Conservation (phyloP, 2,329 filamentous ascomycete species). For the Neoarthrinium moseri region DNA sequence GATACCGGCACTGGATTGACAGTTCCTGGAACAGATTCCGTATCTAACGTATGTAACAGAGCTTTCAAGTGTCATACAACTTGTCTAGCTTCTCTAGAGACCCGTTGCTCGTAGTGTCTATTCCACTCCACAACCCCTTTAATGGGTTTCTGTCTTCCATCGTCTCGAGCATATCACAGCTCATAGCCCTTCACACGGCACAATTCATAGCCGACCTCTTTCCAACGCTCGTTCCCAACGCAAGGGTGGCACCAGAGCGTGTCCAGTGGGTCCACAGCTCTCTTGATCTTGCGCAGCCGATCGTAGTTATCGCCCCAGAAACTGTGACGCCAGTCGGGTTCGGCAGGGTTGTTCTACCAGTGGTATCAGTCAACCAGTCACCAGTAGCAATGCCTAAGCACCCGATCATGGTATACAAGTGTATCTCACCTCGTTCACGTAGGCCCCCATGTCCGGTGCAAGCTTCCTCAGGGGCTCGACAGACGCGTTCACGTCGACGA, state of each 20-base stretch:
- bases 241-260: constrained; percentile 49
- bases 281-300: constrained; percentile 42
- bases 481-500: constrained; percentile 21
- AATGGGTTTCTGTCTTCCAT: too few relatives aligned
- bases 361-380: background rate
- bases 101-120: too few relatives aligned
- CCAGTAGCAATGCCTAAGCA: background rate
- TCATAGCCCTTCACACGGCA: constrained; percentile 9
- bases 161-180: too few relatives aligned
- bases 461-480: constrained; percentile 38
- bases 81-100: too few relatives aligned
- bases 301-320: constrained; percentile 48
- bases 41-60: too few relatives aligned
- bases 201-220: constrained; percentile 21
- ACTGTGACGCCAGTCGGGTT: constrained; percentile 34
- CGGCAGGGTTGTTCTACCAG: constrained; percentile 34
- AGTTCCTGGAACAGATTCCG: too few relatives aligned
- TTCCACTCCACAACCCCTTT: too few relatives aligned
- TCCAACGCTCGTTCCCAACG: constrained; percentile 44
- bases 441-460: constrained; percentile 39
- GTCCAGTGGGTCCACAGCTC: constrained; percentile 42
- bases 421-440: constrained; percentile 43
- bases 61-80: too few relatives aligned
- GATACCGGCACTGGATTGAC: too few relatives aligned
- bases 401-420: background rate